Evolutionary conservation across 2,329 filamentous ascomycete species (phyloP), one percentile per base, ranked within the genome.

Genomic region (Pseudogymnoascus sp.): DNA sequence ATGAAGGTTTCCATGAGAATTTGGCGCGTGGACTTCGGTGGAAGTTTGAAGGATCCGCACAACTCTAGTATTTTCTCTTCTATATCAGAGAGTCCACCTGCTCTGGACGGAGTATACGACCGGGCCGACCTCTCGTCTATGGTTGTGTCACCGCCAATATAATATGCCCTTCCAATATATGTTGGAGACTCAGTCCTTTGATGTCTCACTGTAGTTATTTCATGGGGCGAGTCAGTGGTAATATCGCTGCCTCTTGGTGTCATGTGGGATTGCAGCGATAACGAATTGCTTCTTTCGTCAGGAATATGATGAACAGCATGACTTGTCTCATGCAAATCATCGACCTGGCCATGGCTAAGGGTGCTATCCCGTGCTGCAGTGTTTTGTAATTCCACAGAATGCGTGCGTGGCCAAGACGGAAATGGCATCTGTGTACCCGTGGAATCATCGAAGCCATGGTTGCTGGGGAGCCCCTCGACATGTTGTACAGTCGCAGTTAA

Each of bases 111-210:
- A 9, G 33, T 33, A 15, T 59, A 59, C 25, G 58, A 33, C 12
- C 58, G 58, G 20, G 58, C 36, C n/a, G 58, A 59, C 11, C 28
- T 59, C 58, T 59, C 58, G 36, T 59, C 58, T 12, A 59, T 37
- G 4, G 58, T 18, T 25, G 58, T 41, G 9, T 59, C 58, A 1
- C 35, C 28, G 11, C 28, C 18, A 28, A 59, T 41, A 41, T 59
- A 59, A 39, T 59, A 35, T 11, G 58, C 18, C 20, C 58, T 59
- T 9, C 58, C 58, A 47, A 59, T 41, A 39, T 59, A 59, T 12
- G 58, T 59, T 38, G 58, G 36, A 59, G 58, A 37, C 35, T 59
- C 57, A 12, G 57, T 37, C n/a, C 33, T 59, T 25, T 59, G 57
- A n/a, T 20, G 12, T 7, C 14, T 59, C n/a, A 38, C 57, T n/a